Conservation (phyloP, 768 basidiomycete species). For the Leccinum barrowsii region DNA sequence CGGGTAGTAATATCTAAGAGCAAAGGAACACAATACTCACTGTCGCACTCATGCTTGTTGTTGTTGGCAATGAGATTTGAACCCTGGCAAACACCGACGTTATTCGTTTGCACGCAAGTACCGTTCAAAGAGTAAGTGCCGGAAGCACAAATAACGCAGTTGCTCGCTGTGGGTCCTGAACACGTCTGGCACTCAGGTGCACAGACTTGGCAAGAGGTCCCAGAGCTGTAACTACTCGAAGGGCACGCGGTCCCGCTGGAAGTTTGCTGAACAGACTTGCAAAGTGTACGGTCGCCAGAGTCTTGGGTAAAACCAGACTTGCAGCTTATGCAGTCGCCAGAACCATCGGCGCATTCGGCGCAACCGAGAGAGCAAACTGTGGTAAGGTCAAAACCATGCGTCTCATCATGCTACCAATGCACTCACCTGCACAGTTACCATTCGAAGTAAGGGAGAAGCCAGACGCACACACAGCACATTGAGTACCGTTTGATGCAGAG, state of each 20-base stretch:
- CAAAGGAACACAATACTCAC: constrained; percentile 36
- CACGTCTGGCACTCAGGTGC: constrained; percentile 71
- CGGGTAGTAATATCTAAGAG: not conserved
- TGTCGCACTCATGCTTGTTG: constrained; percentile 78
- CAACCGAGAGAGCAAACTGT: constrained; percentile 75
- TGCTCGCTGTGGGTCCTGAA: constrained; percentile 58
- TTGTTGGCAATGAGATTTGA: constrained; percentile 75
- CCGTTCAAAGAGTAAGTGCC: constrained; percentile 66
- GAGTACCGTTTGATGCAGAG: constrained; percentile 64
- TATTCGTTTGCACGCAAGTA: constrained; percentile 61
- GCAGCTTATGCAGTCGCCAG: constrained; percentile 73
- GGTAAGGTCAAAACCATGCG: constrained; percentile 1
- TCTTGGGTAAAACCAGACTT: constrained; percentile 65
- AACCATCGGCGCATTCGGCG: constrained; percentile 58
- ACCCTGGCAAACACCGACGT: constrained; percentile 69
- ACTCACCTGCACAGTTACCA: constrained; percentile 70
- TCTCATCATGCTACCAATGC: not conserved
- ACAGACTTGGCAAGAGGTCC: constrained; percentile 53
- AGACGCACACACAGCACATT: constrained; percentile 67
- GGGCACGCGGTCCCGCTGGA: constrained; percentile 58
- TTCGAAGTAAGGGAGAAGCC: constrained; percentile 72
- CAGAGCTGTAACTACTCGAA: constrained; percentile 59
- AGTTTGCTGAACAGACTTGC: constrained; percentile 50
- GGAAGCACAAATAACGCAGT: constrained; percentile 66
- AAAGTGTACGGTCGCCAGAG: constrained; percentile 62